A percentile compares a stretch with the other conserved stretches of the same genome.
Evolutionary conservation across 2,329 filamentous ascomycete species (phyloP).

Genomic region (Elsinoe necatrix): DNA sequence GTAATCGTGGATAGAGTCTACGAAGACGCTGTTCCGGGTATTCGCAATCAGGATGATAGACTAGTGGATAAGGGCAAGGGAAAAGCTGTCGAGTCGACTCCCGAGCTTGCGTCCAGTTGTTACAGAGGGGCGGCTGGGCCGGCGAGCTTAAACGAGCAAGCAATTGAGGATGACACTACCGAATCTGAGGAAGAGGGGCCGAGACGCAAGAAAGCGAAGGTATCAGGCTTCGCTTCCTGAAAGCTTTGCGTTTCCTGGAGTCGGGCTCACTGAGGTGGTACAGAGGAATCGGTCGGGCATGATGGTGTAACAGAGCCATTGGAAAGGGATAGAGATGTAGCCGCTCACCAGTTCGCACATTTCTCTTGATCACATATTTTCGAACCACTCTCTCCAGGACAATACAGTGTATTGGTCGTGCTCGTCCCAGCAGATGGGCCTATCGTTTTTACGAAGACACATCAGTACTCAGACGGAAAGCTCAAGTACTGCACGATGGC

Average conservation of each 20-base stretch:
- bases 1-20: too few relatives aligned
- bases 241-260: too few relatives aligned
- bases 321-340: not conserved
- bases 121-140: not conserved
- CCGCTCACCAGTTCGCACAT: not conserved
- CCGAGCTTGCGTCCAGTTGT: not conserved
- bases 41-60: not conserved
- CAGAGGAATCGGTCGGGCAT: not conserved
- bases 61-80: not conserved
- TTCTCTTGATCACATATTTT: not conserved
- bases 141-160: not conserved
- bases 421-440: not conserved
- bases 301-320: not conserved
- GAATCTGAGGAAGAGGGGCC: not conserved
- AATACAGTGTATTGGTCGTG: not conserved
- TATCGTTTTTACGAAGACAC: not conserved
- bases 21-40: too few relatives aligned
- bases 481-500: too few relatives aligned
- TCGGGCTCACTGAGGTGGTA: not conserved
- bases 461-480: too few relatives aligned
- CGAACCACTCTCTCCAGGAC: not conserved
- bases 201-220: not conserved
- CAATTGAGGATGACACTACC: not conserved
- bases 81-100: not conserved
- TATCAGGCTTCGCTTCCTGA: not conserved